Percentiles rank a stretch among this genome's conserved stretches.
Conservation (phyloP, 106 monocot species). For the Allium sativum region DNA sequence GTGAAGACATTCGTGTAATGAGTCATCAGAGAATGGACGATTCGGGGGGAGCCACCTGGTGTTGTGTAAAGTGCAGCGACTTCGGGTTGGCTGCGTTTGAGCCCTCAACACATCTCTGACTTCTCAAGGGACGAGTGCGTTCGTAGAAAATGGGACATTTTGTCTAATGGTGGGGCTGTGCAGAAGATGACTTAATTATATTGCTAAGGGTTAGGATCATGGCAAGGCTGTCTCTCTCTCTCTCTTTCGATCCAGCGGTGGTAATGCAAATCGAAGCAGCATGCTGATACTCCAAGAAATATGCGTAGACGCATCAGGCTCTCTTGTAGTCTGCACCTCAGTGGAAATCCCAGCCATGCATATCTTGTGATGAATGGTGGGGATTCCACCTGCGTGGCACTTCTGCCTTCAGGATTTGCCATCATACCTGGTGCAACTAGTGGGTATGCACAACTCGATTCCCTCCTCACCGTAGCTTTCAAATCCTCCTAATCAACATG, state of each 20-base stretch:
- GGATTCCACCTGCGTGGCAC: constrained; percentile 51
- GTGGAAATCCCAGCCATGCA: constrained; percentile 71
- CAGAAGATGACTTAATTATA: constrained; percentile 65
- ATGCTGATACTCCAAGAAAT: constrained; percentile 78
- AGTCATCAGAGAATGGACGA: constrained; percentile 46
- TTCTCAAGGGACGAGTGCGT: constrained; percentile 49
- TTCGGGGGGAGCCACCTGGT: constrained; percentile 52
- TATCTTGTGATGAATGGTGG: constrained; percentile 68
- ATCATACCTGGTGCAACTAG: constrained; percentile 15
- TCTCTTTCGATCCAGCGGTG: constrained; percentile 19
- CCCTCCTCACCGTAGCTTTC: constrained; percentile 58
- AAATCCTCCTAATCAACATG: constrained; percentile 62
- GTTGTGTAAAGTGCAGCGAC: constrained; percentile 59
- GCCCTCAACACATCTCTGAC: constrained; percentile 42
- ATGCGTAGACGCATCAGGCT: constrained; percentile 45
- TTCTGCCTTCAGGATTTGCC: constrained; percentile 69
- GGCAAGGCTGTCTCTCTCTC: constrained; percentile 69
- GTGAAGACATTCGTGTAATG: constrained; percentile 61
- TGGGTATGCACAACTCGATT: constrained; percentile 10
- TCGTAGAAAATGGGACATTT: constrained; percentile 67
- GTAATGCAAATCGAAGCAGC: constrained; percentile 31
- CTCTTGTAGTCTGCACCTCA: constrained; percentile 63
- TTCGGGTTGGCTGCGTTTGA: constrained; percentile 41
- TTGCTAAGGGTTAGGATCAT: constrained; percentile 57
- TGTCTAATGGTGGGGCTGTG: constrained; percentile 70